Base-by-base conservation (phyloP, 768 basidiomycete genomes). In the Auricularia sp. region DNA sequence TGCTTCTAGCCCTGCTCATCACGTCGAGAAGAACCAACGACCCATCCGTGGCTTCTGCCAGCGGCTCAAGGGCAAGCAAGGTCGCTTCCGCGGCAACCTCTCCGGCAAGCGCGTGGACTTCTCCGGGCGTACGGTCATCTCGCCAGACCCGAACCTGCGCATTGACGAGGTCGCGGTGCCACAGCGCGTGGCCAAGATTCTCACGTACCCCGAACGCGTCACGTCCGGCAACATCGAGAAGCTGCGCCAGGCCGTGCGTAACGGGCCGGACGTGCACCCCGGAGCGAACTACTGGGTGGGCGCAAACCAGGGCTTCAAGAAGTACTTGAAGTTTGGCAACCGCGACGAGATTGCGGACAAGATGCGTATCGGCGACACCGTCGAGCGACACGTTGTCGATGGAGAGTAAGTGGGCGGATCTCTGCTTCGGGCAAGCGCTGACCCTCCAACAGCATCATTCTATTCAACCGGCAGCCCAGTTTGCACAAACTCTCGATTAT, bases 81-180 rank as follows among this genome's bases (percentile, higher is more conserved):
- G 97, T 70, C 94, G 97, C 59, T 98, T 99, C 77, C 84, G 97
- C 73, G 97, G 97, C 24, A 99, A 99, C 73, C 81, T 99, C 7
- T 98, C 95, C 0, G 97, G 97, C 67, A 99, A 99, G 76, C 94
- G 97, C 75, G 97, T 99, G 68, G 97, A 99, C 74, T 98, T 98
- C 73, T 98, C 95, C 0, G 96, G 87, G 4, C 90, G 97, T 70
- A 99, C 97, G 6, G 97, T 99, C 75, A 99, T 99, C 72, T 96
- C 94, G 1, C 97, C 97, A 1, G 97, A 99, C 75, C 97, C 97
- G n/a, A 99, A 98, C 73, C 78, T 99, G 68, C 88, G 93, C 62
- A 97, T 99, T 71, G 97, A 99, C 74, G 96, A 99, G 78, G 79
- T 99, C 10, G 97, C 97, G 18, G 90, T 99, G 0, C 97, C 97